Evolutionary conservation across 2,329 filamentous ascomycete genomes (phyloP).

Genomic region (Penicillium sp.): DNA sequence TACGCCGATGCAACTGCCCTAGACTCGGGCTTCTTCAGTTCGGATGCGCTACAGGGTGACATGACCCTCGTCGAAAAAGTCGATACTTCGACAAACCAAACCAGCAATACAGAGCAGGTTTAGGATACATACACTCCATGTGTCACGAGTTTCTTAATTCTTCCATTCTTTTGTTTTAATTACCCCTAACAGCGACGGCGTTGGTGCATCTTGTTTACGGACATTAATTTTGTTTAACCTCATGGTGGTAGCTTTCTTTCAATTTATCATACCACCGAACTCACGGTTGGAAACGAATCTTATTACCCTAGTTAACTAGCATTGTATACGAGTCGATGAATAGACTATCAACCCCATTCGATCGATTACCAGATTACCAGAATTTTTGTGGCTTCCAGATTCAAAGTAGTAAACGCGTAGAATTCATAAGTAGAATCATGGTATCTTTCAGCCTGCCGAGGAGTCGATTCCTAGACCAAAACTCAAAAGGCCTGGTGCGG

Average conservation of each 20-base stretch:
- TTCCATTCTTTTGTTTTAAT: slow-evolving; percentile 11
- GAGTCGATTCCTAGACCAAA: background rate
- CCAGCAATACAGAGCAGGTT: slow-evolving; percentile 21
- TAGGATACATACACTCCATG: slow-evolving; percentile 21
- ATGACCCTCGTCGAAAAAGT: slow-evolving; percentile 29
- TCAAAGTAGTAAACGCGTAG: background rate
- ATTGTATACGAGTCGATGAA: background rate
- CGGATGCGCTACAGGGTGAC: slow-evolving; percentile 37
- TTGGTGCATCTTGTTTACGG: slow-evolving; percentile 10
- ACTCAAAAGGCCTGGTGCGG: too few relatives aligned
- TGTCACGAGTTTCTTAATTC: slow-evolving; percentile 26
- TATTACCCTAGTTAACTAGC: background rate
- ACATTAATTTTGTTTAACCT: background rate
- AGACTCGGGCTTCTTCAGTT: slow-evolving; percentile 44
- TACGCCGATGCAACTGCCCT: slow-evolving; percentile 36
- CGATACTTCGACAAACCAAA: slow-evolving; percentile 22
- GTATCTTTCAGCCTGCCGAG: background rate
- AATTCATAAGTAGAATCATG: background rate
- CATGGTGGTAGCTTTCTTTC: slow-evolving; percentile 11
- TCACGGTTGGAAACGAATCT: background rate
- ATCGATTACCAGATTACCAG: background rate
- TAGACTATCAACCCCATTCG: background rate
- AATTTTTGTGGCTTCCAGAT: background rate
- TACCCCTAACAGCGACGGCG: slow-evolving; percentile 24
- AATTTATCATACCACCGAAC: slow-evolving; percentile 2